A percentile compares a stretch with the other conserved stretches of the same genome.
These are phyloP conservation scores for Hemileccinum rubropunctum DNA, from an alignment of 768 basidiomycete species.

Conservation along the genomic window DNA sequence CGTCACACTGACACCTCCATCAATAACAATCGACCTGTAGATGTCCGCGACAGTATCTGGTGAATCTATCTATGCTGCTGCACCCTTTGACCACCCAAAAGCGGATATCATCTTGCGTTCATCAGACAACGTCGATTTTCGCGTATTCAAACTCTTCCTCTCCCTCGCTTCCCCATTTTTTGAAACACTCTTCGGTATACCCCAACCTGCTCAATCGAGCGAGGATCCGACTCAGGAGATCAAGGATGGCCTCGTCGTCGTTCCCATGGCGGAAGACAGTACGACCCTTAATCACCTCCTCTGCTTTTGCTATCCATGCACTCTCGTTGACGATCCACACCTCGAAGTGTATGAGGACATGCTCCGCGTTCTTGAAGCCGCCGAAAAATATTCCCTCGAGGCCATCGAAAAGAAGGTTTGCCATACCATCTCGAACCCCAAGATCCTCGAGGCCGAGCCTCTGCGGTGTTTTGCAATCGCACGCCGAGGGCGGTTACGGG, in stretches of 20 bases:
- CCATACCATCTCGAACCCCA: conserved; percentile 17
- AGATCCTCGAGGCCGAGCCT: conserved; percentile 20
- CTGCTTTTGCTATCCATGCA: conserved; percentile 26
- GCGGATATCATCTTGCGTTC: conserved; percentile 28
- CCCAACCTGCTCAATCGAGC: conserved; percentile 16
- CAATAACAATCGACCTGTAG: not conserved
- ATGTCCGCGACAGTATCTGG: not conserved
- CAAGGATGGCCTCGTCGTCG: conserved; percentile 18
- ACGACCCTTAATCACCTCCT: conserved; percentile 21
- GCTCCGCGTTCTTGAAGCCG: conserved; percentile 7
- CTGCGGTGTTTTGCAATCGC: conserved; percentile 33
- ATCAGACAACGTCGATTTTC: conserved; percentile 29
- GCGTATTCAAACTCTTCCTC: conserved; percentile 32
- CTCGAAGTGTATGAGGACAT: conserved; percentile 11
- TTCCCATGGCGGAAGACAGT: conserved; percentile 19
- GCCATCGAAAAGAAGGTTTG: conserved; percentile 12
- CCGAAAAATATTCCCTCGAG: conserved; percentile 19
- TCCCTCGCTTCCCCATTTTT: conserved; percentile 34
- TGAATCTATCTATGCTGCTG: conserved; percentile 6
- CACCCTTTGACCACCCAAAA: conserved; percentile 21
- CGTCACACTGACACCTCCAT: too few relatives aligned
- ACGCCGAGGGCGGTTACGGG: conserved; percentile 12
- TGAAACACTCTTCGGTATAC: conserved; percentile 30
- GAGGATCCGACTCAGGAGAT: conserved; percentile 4
- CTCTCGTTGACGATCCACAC: conserved; percentile 19